phyloP scores from a whole-genome alignment of 768 basidiomycete species.

The Suillus tomentosus region DNA sequence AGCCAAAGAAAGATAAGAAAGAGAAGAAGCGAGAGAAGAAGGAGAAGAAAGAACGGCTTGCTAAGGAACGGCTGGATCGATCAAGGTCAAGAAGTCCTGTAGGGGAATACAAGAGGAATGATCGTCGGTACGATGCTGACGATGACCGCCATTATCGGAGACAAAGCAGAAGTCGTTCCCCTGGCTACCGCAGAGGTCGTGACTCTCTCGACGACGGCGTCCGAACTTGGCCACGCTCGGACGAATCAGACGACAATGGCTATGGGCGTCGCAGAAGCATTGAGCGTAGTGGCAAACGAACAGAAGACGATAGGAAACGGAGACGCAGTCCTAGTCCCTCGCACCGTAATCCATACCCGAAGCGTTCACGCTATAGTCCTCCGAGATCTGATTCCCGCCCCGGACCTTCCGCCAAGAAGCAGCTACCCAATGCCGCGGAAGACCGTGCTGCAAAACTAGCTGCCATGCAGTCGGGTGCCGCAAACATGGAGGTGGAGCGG shows the following conservation, averaged over 20 bases:
- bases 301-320: conserved; percentile 41
- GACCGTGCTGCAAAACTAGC: conserved; percentile 86
- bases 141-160: conserved; percentile 25
- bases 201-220: conserved; percentile 25
- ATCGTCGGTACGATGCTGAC: conserved; percentile 15
- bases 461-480: conserved; percentile 81
- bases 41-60: conserved; percentile 41
- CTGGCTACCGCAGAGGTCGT: conserved; percentile 22
- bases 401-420: conserved; percentile 17
- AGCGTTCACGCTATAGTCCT: conserved; percentile 54
- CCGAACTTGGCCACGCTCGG: conserved; percentile 50
- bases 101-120: conserved; percentile 25
- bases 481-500: conserved; percentile 65
- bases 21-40: conserved; percentile 58
- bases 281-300: conserved; percentile 23
- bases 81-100: conserved; percentile 36
- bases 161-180: conserved; percentile 34
- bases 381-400: conserved; percentile 20
- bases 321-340: conserved; percentile 38
- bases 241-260: conserved; percentile 50
- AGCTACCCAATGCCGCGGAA: conserved; percentile 32
- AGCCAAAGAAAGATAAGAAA: conserved; percentile 74
- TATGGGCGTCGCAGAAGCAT: conserved; percentile 31
- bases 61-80: conserved; percentile 29
- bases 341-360: conserved; percentile 31